Evolutionary conservation across 1,284 basidiomycete species (phyloP).

Genomic region (Ustilago curta): DNA sequence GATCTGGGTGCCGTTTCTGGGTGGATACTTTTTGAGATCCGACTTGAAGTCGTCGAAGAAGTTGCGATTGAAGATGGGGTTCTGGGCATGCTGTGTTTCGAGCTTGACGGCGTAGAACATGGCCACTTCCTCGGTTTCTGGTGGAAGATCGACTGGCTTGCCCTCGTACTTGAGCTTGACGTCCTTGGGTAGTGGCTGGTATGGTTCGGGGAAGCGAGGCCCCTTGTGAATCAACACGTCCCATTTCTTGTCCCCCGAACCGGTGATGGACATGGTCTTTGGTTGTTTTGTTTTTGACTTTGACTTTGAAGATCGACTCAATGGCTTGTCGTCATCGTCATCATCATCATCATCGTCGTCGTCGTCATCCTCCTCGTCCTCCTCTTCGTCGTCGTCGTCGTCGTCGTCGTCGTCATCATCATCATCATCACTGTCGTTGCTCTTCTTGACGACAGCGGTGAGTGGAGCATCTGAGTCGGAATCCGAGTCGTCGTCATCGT

Average conservation of each 20-base stretch:
- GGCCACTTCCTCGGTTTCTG: slow-evolving; percentile 93
- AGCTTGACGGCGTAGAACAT: slow-evolving; percentile 94
- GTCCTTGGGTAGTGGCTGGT: slow-evolving; percentile 83
- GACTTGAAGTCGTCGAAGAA: slow-evolving; percentile 92
- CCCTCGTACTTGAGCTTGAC: slow-evolving; percentile 98
- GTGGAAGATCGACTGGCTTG: slow-evolving; percentile 81
- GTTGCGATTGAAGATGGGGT: slow-evolving; percentile 90
- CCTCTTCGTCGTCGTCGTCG: slow-evolving; percentile 41
- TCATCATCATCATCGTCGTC: slow-evolving; percentile 56
- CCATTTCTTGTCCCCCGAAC: slow-evolving; percentile 77
- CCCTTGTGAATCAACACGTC: slow-evolving; percentile 91
- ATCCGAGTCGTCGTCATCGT: slow-evolving; percentile 34
- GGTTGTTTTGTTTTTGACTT: slow-evolving; percentile 42
- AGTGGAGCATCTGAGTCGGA: slow-evolving; percentile 57
- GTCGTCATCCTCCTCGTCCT: slow-evolving; percentile 48
- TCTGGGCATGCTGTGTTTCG: slow-evolving; percentile 91
- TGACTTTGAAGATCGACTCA: slow-evolving; percentile 21
- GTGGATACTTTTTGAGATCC: slow-evolving; percentile 83
- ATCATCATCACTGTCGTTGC: slow-evolving; percentile 26
- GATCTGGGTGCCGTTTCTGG: slow-evolving; percentile 81
- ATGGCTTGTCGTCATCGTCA: slow-evolving; percentile 73
- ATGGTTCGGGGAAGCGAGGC: slow-evolving; percentile 94
- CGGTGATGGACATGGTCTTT: slow-evolving; percentile 52
- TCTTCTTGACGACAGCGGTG: slow-evolving; percentile 44
- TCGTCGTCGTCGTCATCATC: slow-evolving; percentile 49